Base-by-base conservation (phyloP, 805 yeast species). In the Barnettozyma pratensis region DNA sequence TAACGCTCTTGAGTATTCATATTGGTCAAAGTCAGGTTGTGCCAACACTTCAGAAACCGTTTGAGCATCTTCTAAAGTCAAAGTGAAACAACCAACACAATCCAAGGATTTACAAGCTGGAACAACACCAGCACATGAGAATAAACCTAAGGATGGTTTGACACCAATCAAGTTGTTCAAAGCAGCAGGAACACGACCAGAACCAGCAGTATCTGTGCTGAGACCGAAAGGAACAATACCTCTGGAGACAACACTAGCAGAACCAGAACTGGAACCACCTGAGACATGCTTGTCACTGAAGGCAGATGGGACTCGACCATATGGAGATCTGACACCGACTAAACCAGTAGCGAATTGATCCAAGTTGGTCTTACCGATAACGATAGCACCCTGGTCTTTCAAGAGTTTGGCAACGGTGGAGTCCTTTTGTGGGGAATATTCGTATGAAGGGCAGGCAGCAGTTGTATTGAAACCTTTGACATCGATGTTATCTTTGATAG, bases 291-390 rank as follows among this genome's bases (percentile, higher is more conserved):
- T 73, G 44, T 74, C 70, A 56, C 85, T 73, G 66, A 92, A 89
- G 1, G 92, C 83, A 66, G 85, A 84, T 37, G 89, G 81, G 5
- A 96, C 86, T 57, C 82, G 78, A 10, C 99, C 99, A 63, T 92
- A 92, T 1, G 99, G 98, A 6, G 96, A 87, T 61, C 99, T 78
- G 32, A 89, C 83, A 40, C 99, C 99, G 2, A 92, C 98, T 50
- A 92, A 75, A 37, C 99, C 99, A 3, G 99, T 94, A 10, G 98
- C 98, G 69, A 92, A 92, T 67, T 92, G 99, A 66, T 92, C 99
- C 66, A 92, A 73, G 66, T 92, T 92, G 47, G 98, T 94, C 67
- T 92, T 92, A 51, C 98, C 98, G 42, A 92, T 73, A 38, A 92
- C 78, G 48, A 92, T 87, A 41, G 98, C 98, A 63, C 99, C 99